Base-by-base conservation (phyloP, 2,329 filamentous ascomycete species). In the Aspergillus floridensis region DNA sequence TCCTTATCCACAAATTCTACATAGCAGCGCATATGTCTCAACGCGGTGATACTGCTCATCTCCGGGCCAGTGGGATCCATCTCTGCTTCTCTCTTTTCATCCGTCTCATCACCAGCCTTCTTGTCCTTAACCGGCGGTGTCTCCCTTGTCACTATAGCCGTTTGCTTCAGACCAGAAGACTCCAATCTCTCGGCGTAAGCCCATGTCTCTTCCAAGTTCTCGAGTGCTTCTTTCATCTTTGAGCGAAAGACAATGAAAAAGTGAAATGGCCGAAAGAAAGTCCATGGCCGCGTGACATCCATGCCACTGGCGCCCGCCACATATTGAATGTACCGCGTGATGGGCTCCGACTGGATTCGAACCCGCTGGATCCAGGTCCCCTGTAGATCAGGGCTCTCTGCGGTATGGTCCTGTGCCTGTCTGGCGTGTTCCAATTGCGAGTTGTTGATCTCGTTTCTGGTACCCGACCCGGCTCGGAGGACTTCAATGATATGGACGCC, bases 1-100 rank as follows among this genome's bases (percentile, higher is more conserved):
- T 67, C 58, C 14, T 41, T 35, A 11, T 67, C 64, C 6, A 68
- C 62, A 46, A 68, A 68, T 29, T 58, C 31, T 21, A 66, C 55
- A 14, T 63, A 59, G 22, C 64, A 64, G n/a, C 60, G 62, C 50
- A 68, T 56, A 24, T 65, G 63, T 41, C 58, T 19, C 38, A 59
- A 31, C 2, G 58, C 58, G 2, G 50, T 53, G 19, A 44, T 32
- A n/a, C 47, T 49, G 24, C 24, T 49, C 47, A 49, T 14, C 2
- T 49, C 47, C n/a, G 47, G 47, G n/a, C 47, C 47, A 14, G 47
- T 49, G 47, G 24, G 21, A 24, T 49, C 47, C 21, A 49, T 49
- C 7, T 49, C 24, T 12, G 47, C n/a, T 26, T 49, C n/a, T 8
- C 16, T 26, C 12, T 24, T 49, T 14, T 26, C 47, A 5, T 49